A percentile compares a stretch with the other conserved stretches of the same genome.
These are phyloP conservation scores for Balakata baccata DNA, from an alignment of 345 rosid species.

Conservation along the genomic window DNA sequence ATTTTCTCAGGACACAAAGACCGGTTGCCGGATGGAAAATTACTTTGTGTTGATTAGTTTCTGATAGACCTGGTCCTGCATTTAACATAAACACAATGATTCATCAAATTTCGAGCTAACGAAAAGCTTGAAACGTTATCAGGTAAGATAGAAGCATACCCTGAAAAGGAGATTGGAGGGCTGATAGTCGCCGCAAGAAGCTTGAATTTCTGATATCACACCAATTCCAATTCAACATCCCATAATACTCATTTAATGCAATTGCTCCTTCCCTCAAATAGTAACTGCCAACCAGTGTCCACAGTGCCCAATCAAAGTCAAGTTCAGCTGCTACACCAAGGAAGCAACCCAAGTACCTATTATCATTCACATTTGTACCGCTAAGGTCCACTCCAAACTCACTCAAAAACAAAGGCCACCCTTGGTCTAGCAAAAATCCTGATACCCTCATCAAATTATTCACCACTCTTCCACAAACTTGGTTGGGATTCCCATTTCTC, in stretches of 20 bases:
- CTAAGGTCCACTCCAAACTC: constrained; percentile 78
- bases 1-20: constrained; percentile 53
- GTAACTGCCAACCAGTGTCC: constrained; percentile 84
- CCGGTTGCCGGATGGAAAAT: constrained; percentile 82
- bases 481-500: constrained; percentile 64
- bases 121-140: neutral
- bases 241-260: constrained; percentile 66
- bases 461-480: constrained; percentile 62
- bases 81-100: neutral
- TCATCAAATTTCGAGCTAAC: neutral
- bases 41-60: constrained; percentile 49
- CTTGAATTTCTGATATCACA: constrained; percentile 48
- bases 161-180: constrained; percentile 59
- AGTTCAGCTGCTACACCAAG: constrained; percentile 64
- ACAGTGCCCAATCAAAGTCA: constrained; percentile 80
- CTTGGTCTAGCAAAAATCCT: constrained; percentile 57
- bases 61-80: constrained; percentile 74
- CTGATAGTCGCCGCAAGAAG: constrained; percentile 53
- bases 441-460: constrained; percentile 50
- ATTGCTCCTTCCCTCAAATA: constrained; percentile 65
- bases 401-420: constrained; percentile 69
- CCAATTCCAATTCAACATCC: constrained; percentile 66
- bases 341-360: constrained; percentile 71
- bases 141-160: constrained; percentile 29
- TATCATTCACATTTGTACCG: constrained; percentile 56